A percentile compares a stretch with the other conserved stretches of the same genome.
These are phyloP conservation scores for Sporothrix inflata DNA, from an alignment of 2,329 filamentous ascomycete species.

Conservation along the genomic window DNA sequence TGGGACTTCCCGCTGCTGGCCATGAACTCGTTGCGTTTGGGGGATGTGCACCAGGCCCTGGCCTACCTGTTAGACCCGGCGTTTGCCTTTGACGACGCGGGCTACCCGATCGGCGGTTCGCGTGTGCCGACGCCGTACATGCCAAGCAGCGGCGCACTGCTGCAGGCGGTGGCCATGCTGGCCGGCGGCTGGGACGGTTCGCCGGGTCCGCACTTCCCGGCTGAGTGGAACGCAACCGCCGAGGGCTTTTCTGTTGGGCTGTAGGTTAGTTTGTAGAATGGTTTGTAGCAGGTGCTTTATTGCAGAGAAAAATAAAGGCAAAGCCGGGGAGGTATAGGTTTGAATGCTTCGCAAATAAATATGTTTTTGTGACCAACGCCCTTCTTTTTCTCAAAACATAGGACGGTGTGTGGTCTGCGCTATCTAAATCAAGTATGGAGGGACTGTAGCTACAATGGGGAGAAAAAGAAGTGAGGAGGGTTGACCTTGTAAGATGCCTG, in stretches of 20 bases:
- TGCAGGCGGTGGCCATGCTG: constrained; percentile 60
- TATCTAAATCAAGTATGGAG: constrained; percentile 14
- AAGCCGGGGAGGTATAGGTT: not conserved
- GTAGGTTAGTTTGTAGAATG: constrained; percentile 35
- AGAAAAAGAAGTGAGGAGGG: not conserved
- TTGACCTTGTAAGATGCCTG: not conserved
- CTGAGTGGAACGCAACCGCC: constrained; percentile 50
- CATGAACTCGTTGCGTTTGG: constrained; percentile 49
- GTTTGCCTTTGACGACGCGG: constrained; percentile 60
- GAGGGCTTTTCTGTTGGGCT: constrained; percentile 52
- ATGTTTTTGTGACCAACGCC: constrained; percentile 19
- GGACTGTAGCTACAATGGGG: not conserved
- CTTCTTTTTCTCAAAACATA: constrained; percentile 19
- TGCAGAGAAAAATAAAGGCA: not conserved
- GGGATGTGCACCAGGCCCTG: constrained; percentile 45
- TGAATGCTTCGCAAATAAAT: not conserved
- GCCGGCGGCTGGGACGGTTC: constrained; percentile 59
- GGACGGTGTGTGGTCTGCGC: constrained; percentile 23
- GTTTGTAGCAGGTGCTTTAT: no score
- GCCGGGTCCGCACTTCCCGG: constrained; percentile 52
- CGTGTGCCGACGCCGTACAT: constrained; percentile 62
- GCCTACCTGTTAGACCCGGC: constrained; percentile 53
- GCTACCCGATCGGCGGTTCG: constrained; percentile 56
- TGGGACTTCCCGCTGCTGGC: constrained; percentile 52
- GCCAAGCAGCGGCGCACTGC: constrained; percentile 52